These are phyloP conservation scores for Leucoagaricus sp. DNA, from an alignment of 1,284 basidiomycete species.

Conservation along the genomic window DNA sequence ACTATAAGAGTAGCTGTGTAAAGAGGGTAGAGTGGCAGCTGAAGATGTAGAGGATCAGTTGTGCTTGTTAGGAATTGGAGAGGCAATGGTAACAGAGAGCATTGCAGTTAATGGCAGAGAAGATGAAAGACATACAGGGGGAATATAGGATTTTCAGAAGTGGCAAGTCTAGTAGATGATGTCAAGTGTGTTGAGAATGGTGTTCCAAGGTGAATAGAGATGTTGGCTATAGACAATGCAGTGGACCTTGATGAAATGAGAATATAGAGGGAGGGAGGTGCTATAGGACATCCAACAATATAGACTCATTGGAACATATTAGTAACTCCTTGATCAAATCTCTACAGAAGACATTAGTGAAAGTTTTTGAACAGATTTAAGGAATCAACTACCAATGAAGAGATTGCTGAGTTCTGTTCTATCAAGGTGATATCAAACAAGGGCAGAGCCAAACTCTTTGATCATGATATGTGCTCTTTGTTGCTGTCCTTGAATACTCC, in stretches of 20 bases:
- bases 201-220: too few species aligned
- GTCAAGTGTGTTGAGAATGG: not conserved
- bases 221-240: too few species aligned
- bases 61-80: not conserved
- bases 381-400: conserved; percentile 7
- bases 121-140: not conserved
- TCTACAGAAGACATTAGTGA: not conserved
- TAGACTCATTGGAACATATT: conserved; percentile 5
- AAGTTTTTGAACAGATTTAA: not conserved
- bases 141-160: not conserved
- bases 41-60: not conserved
- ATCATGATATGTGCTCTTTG: conserved; percentile 79
- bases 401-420: conserved; percentile 26
- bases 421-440: conserved; percentile 64
- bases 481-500: conserved; percentile 81
- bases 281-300: conserved; percentile 26
- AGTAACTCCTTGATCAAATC: conserved; percentile 2
- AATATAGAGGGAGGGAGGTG: conserved; percentile 29
- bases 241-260: too few species aligned
- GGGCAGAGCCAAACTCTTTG: conserved; percentile 76
- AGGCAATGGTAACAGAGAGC: not conserved
- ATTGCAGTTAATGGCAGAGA: not conserved
- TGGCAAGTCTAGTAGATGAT: not conserved
- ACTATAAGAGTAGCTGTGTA: not conserved
- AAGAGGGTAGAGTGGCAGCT: not conserved